Evolutionary conservation across 2,329 filamentous ascomycete species (phyloP), one percentile per base, ranked within the genome.

Genomic region (Ophiostoma perfectum): DNA sequence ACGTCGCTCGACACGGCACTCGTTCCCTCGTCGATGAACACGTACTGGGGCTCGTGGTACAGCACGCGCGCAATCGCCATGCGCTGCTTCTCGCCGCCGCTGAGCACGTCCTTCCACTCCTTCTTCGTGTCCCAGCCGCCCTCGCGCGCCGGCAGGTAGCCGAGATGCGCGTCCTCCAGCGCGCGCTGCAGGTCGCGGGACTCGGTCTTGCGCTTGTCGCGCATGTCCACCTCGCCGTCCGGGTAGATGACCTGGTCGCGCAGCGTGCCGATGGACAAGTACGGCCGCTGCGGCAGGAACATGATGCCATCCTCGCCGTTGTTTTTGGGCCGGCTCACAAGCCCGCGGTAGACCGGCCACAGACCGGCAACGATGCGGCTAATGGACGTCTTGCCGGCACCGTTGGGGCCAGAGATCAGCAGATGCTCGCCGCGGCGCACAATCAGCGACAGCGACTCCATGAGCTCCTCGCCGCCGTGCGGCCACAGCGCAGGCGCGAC

Each of bases 51-150:
- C 80, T 98, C 94, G 75, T 99, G 95, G 75, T 99, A 99, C 55
- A 98, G 81, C 65, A 99, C 78, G 62, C 95, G 83, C 4, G 96
- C 94, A 74, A 99, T 92, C 0, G 88, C 92, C 86, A 99, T 92
- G 36, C 95, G 84, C 80, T 99, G 95, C 81, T 99, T 99, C 83
- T 99, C 95, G 12, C 95, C 95, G 52, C 95, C 95, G 72, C 90
- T 94, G n/a, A 99, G 83, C 4, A 99, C 92, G 73, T 98, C 94
- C 80, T 98, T 97, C 95, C 95, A 99, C 76, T 97, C 93, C 79
- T 99, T 98, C 68, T 92, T 86, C 4, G 92, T 95, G 76, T 99
- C 92, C 93, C 93, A 98, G 14, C 95, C 95, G 52, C 95, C 95
- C 81, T 99, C 95, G 16, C 95, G 88, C 65, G 93, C 88, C 1